These are phyloP conservation scores for Trichoderma polysporum DNA, from an alignment of 2,329 filamentous ascomycete genomes.

Conservation along the genomic window DNA sequence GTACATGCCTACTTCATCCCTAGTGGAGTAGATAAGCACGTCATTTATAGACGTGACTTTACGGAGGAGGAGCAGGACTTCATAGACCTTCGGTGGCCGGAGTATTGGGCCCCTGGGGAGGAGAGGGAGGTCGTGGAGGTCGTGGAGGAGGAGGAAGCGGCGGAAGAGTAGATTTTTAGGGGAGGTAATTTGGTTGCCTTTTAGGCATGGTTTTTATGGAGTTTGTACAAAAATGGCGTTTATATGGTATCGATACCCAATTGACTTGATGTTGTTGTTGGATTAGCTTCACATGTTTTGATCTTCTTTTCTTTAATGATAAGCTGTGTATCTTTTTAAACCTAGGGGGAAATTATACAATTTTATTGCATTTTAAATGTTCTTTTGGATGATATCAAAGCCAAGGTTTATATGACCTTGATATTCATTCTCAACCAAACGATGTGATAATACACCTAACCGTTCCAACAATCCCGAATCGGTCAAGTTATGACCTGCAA, in stretches of 20 bases:
- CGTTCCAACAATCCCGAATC: background rate
- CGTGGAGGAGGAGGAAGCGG: too few species aligned
- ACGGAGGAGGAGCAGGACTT: background rate
- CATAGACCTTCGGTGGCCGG: constrained; percentile 4
- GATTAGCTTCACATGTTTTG: background rate
- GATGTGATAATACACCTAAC: background rate
- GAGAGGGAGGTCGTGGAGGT: background rate
- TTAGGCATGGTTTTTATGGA: background rate
- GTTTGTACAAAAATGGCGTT: background rate
- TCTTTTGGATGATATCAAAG: background rate
- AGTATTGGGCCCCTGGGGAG: constrained; percentile 5
- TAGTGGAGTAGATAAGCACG: background rate
- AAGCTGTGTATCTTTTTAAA: too few species aligned
- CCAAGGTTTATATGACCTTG: background rate
- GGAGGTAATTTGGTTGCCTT: background rate
- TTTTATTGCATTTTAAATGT: too few species aligned
- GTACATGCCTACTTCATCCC: background rate
- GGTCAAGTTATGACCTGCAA: background rate
- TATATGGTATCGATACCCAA: background rate
- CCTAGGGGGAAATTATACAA: too few species aligned
- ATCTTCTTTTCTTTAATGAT: too few species aligned
- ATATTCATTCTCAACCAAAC: background rate
- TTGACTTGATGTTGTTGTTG: background rate
- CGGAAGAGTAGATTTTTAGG: background rate
- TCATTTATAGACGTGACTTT: constrained; percentile 7